Evolutionary conservation across 805 yeast species (phyloP).

Genomic region (Saccharomycopsis javanensis): DNA sequence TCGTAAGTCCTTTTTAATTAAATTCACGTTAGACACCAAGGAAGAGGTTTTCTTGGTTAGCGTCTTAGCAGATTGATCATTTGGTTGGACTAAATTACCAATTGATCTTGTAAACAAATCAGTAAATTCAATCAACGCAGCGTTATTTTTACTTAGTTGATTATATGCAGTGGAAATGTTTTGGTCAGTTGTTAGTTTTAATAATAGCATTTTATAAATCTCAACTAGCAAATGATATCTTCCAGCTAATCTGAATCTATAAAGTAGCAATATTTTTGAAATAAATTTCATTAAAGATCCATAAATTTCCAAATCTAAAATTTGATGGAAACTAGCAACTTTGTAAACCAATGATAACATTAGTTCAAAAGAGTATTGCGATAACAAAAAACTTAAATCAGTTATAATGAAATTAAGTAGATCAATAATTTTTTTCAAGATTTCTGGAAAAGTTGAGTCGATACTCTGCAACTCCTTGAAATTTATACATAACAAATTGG

Average conservation of each 20-base stretch:
- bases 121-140: slow-evolving; percentile 29
- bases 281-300: slow-evolving; percentile 37
- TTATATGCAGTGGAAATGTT: background rate
- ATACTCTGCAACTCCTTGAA: background rate
- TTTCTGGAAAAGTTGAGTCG: background rate
- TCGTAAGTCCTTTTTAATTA: slow-evolving; percentile 52
- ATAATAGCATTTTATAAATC: slow-evolving; percentile 40
- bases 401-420: slow-evolving; percentile 1
- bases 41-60: slow-evolving; percentile 26
- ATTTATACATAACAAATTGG: background rate
- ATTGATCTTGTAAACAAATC: slow-evolving; percentile 47
- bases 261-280: slow-evolving; percentile 54
- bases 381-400: slow-evolving; percentile 7
- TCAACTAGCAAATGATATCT: slow-evolving; percentile 61
- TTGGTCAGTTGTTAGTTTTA: background rate
- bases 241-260: slow-evolving; percentile 57
- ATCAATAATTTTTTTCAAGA: background rate
- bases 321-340: background rate
- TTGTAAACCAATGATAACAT: background rate
- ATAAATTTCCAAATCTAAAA: background rate
- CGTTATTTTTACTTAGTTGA: background rate
- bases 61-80: slow-evolving; percentile 26
- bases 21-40: slow-evolving; percentile 45
- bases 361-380: slow-evolving; percentile 17
- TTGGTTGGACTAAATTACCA: slow-evolving; percentile 69